A percentile compares a stretch with the other conserved stretches of the same genome.
These are phyloP conservation scores for Leccinum obscurum DNA, from an alignment of 768 basidiomycete genomes.

Conservation along the genomic window DNA sequence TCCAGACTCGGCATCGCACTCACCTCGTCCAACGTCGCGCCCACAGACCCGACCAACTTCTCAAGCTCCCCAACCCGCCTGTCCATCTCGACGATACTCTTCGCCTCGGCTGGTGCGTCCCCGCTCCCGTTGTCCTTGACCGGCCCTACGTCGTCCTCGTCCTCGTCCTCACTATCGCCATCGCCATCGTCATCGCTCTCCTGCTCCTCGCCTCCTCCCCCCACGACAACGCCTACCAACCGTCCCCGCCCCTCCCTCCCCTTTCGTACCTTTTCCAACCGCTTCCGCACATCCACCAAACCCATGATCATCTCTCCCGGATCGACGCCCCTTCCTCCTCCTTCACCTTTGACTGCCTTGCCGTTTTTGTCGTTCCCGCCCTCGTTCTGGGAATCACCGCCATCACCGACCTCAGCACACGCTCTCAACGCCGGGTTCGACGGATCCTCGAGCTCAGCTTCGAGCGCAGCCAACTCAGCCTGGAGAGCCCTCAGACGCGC, in stretches of 20 bases:
- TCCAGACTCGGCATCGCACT: background rate
- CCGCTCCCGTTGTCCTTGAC: background rate
- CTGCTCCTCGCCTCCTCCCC: constrained; percentile 10
- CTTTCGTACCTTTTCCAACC: constrained; percentile 67
- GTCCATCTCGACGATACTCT: constrained; percentile 73
- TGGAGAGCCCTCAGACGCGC: constrained; percentile 67
- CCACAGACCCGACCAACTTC: constrained; percentile 78
- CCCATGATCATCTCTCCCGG: constrained; percentile 76
- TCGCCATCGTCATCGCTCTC: background rate
- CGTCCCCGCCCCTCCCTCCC: constrained; percentile 65
- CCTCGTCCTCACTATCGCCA: background rate
- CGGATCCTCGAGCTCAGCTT: constrained; percentile 79
- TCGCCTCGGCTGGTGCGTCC: constrained; percentile 39
- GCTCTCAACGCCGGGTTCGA: constrained; percentile 68
- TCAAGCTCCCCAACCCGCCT: constrained; percentile 83
- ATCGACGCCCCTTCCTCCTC: constrained; percentile 47
- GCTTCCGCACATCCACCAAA: constrained; percentile 68
- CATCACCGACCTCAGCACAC: constrained; percentile 26
- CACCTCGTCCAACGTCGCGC: constrained; percentile 80
- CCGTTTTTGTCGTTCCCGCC: too few relatives aligned
- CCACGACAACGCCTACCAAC: constrained; percentile 60
- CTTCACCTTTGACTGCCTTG: constrained; percentile 30
- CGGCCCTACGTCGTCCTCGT: background rate
- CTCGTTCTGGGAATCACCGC: background rate
- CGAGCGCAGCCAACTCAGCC: constrained; percentile 76